Percentiles rank a stretch among this genome's conserved stretches.
Conservation (phyloP, 345 rosid genomes). For the Hibiscus syriacus region DNA sequence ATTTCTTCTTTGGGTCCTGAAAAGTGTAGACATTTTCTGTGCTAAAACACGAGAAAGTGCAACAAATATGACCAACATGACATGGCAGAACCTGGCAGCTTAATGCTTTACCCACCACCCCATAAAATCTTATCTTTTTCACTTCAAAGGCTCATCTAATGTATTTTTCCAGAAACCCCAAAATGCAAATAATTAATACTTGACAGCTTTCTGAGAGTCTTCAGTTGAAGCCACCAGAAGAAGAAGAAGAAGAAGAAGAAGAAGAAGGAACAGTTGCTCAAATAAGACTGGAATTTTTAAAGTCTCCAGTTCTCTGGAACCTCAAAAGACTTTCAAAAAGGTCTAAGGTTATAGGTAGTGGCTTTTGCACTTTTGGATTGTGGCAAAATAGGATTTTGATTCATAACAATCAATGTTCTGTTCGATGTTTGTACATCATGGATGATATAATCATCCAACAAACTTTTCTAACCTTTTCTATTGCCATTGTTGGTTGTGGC, state of each 20-base stretch:
- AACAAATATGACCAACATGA: conserved; percentile 5
- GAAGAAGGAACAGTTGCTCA: conserved; percentile 1
- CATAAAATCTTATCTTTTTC: neutral
- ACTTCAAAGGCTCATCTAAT: neutral
- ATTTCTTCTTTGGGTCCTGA: no score
- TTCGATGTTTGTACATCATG: neutral
- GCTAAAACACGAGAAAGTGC: neutral
- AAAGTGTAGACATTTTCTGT: no score
- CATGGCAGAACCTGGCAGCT: neutral
- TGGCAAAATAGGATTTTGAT: no score
- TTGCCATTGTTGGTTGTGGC: conserved; percentile 5
- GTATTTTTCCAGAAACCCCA: neutral
- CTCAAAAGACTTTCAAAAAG: conserved; percentile 4
- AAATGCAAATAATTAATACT: neutral
- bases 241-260: neutral
- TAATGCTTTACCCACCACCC: conserved; percentile 9
- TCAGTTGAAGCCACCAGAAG: neutral
- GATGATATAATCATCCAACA: conserved; percentile 8
- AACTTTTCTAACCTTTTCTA: neutral
- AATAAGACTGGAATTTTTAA: neutral
- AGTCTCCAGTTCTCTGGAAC: neutral
- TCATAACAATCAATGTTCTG: no score
- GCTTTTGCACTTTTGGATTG: conserved; percentile 9
- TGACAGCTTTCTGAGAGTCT: neutral
- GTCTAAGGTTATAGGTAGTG: neutral